A percentile compares a stretch with the other conserved stretches of the same genome.
Conservation (phyloP, 2,329 filamentous ascomycete species). For the Cladosporium sp. region DNA sequence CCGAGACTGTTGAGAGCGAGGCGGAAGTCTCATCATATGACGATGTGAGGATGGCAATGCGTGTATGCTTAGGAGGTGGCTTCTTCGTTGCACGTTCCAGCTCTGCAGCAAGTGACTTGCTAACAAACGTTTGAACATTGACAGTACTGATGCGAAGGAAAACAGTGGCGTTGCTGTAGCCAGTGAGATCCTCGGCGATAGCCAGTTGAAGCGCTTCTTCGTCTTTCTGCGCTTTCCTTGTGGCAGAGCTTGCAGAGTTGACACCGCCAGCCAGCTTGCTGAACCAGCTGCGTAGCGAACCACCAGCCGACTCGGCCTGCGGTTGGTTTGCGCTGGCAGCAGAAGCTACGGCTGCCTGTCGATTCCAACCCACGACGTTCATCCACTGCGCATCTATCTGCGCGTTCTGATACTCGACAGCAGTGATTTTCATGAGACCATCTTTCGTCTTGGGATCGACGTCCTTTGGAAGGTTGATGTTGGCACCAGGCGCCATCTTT, state of each 20-base stretch:
- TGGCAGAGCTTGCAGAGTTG: conserved; percentile 48
- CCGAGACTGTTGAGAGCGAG: conserved; percentile 53
- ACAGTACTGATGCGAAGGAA: conserved; percentile 88
- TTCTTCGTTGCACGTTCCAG: conserved; percentile 97
- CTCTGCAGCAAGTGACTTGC: conserved; percentile 70
- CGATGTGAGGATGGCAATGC: conserved; percentile 81
- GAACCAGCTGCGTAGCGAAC: conserved; percentile 68
- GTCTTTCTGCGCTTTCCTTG: conserved; percentile 57
- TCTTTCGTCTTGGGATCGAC: conserved; percentile 80
- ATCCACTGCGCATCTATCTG: conserved; percentile 92
- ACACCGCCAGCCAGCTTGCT: conserved; percentile 53
- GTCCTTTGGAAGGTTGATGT: conserved; percentile 69
- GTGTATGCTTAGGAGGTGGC: conserved; percentile 82
- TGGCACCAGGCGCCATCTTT: conserved; percentile 73
- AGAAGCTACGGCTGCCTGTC: conserved; percentile 34
- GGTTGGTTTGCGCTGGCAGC: conserved; percentile 46
- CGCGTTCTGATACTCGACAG: conserved; percentile 79
- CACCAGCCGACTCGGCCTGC: conserved; percentile 20
- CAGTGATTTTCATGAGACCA: conserved; percentile 78
- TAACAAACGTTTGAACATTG: conserved; percentile 71
- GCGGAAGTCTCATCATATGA: conserved; percentile 78
- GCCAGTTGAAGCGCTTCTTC: conserved; percentile 60
- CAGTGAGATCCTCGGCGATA: conserved; percentile 68
- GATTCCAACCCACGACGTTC: conserved; percentile 81
- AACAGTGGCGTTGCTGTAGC: conserved; percentile 69